Base-by-base conservation (phyloP, 2,329 filamentous ascomycete genomes). In the Colletotrichum chrysophilum region DNA sequence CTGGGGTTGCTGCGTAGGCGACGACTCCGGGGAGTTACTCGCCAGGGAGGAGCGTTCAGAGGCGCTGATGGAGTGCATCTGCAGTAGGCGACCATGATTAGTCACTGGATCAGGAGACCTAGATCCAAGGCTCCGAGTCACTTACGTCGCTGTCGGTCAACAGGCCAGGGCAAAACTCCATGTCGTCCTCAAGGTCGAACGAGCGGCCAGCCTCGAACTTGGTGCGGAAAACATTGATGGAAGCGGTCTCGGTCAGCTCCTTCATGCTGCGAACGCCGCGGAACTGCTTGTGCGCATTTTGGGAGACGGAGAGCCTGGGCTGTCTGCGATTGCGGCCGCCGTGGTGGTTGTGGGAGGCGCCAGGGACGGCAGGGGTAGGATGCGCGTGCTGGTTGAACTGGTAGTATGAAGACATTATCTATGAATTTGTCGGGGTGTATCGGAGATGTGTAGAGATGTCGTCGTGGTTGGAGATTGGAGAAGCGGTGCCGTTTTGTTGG, bases 1-100 rank as follows among this genome's bases (percentile, higher is more conserved):
- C 83, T 94, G 92, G 21, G 95, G 94, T 81, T 97, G 95, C 87
- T 98, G 96, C 55, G 97, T 93, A 28, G 97, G 97, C 56, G 96
- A 98, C 64, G 94, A 93, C 81, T 96, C 94, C 56, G 97, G 97
- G 7, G 97, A 98, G 81, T 96, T 96, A 87, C 96, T 98, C 62
- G 96, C 97, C 79, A 98, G 89, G 71, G 97, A 98, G 7, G 96
- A 98, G 78, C 96, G 95, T 87, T 99, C 97, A 76, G 97, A 98
- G 43, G 94, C 93, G 76, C 95, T 97, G 86, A 98, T 98, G 71
- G 96, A 98, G 81, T 96, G 94, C 83, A 97, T 89, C 95, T 98
- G 87, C 24, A 84, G 78, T 78, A 78, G 78, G 77, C 75, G 82
- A 84, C 80, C 86, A 38, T 4, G 14, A 73, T 79, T 79, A 80